These are phyloP conservation scores for Citrus inodora DNA, from an alignment of 345 rosid genomes.

Conservation along the genomic window DNA sequence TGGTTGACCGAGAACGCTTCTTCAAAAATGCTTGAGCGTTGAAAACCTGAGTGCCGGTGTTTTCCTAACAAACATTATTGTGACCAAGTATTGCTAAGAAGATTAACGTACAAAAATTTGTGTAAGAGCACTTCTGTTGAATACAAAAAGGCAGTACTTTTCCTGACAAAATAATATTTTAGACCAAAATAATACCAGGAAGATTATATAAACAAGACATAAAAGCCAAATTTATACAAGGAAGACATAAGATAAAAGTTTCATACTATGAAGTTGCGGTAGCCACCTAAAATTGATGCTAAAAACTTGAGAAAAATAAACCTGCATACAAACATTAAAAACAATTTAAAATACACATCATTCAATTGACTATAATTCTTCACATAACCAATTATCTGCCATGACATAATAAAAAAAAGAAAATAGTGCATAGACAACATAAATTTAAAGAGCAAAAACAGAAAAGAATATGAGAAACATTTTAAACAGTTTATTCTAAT, in stretches of 20 bases:
- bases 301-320: constrained; percentile 88
- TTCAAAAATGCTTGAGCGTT: constrained; percentile 87
- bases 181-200: not conserved
- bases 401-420: not conserved
- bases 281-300: constrained; percentile 93
- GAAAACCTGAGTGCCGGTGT: constrained; percentile 56
- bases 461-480: constrained; percentile 2
- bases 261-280: constrained; percentile 95
- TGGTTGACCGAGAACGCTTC: constrained; percentile 89
- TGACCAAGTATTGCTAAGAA: not conserved
- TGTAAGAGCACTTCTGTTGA: constrained; percentile 76
- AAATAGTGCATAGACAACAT: not conserved
- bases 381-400: not conserved
- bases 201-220: not conserved
- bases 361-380: not conserved
- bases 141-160: constrained; percentile 51
- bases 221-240: constrained; percentile 11
- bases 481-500: not conserved
- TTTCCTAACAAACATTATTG: constrained; percentile 56
- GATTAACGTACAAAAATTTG: constrained; percentile 15
- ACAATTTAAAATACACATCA: not conserved
- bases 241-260: constrained; percentile 10
- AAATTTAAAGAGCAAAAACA: constrained; percentile 8
- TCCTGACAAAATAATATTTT: constrained; percentile 40
- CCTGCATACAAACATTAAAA: constrained; percentile 47